These are phyloP conservation scores for Isoetes taiwanensis DNA, from an alignment of 75 land plant species.

Conservation along the genomic window DNA sequence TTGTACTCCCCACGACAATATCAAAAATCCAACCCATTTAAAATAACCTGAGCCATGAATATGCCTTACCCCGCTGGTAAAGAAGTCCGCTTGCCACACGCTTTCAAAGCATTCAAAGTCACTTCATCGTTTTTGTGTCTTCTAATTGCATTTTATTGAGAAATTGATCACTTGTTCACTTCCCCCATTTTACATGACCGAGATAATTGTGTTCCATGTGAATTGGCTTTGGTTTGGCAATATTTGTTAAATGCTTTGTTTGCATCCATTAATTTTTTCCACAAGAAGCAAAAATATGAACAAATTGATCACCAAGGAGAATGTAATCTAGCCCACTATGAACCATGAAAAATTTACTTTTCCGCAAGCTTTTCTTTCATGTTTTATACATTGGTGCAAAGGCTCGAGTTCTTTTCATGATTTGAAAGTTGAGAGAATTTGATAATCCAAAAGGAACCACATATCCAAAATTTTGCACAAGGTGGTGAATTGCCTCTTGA, in stretches of 20 bases:
- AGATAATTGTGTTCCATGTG: conserved; percentile 56
- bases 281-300: too few species aligned
- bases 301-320: too few species aligned
- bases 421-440: too few species aligned
- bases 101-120: conserved; percentile 46
- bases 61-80: conserved; percentile 35
- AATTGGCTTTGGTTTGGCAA: conserved; percentile 36
- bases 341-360: too few species aligned
- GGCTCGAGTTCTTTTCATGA: too few species aligned
- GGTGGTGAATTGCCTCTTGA: too few species aligned
- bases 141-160: conserved; percentile 40
- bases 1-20: conserved; percentile 30
- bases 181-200: conserved; percentile 46
- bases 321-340: too few species aligned
- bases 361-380: too few species aligned
- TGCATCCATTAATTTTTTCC: conserved; percentile 7
- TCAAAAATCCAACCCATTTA: conserved; percentile 20
- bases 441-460: too few species aligned
- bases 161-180: conserved; percentile 34
- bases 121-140: conserved; percentile 39
- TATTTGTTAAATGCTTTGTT: conserved; percentile 26
- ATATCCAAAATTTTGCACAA: too few species aligned
- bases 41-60: conserved; percentile 33
- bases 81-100: conserved; percentile 37
- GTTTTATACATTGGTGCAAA: too few species aligned